Conservation (phyloP, 345 rosid species). For the Sisymbrium irio region DNA sequence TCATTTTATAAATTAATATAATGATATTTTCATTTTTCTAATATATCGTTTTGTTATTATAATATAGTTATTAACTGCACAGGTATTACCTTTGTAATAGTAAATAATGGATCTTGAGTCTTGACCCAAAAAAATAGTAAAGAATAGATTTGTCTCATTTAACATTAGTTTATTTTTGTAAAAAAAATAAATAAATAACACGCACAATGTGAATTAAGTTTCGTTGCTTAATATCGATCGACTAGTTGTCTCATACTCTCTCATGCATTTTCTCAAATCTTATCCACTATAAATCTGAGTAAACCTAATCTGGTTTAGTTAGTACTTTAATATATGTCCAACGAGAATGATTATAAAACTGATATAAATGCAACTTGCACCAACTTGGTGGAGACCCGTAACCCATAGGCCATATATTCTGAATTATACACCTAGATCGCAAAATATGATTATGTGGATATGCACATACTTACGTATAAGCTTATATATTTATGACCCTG, state of each 20-base stretch:
- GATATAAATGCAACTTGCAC: constrained; percentile 16
- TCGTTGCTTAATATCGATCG: neutral
- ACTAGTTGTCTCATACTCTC: neutral
- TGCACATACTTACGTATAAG: too few species aligned
- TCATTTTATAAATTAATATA: too few species aligned
- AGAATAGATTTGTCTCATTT: too few species aligned
- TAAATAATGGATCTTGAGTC: too few species aligned
- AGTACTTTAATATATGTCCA: neutral
- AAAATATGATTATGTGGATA: neutral
- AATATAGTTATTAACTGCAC: too few species aligned
- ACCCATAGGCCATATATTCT: neutral
- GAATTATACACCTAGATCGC: neutral
- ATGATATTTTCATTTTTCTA: too few species aligned
- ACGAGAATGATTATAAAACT: constrained; percentile 7
- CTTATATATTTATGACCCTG: too few species aligned
- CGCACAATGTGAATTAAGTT: neutral
- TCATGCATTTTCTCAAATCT: neutral
- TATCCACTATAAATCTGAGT: constrained; percentile 4
- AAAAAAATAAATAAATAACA: neutral
- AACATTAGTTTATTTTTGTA: too few species aligned
- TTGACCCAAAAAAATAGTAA: too few species aligned
- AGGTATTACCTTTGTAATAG: too few species aligned
- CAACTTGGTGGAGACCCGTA: constrained; percentile 18
- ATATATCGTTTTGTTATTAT: too few species aligned
- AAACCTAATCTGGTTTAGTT: constrained; percentile 3